Evolutionary conservation across 1,284 basidiomycete genomes (phyloP), one percentile per base, ranked within the genome.

Genomic region (Chalciporus sp.): DNA sequence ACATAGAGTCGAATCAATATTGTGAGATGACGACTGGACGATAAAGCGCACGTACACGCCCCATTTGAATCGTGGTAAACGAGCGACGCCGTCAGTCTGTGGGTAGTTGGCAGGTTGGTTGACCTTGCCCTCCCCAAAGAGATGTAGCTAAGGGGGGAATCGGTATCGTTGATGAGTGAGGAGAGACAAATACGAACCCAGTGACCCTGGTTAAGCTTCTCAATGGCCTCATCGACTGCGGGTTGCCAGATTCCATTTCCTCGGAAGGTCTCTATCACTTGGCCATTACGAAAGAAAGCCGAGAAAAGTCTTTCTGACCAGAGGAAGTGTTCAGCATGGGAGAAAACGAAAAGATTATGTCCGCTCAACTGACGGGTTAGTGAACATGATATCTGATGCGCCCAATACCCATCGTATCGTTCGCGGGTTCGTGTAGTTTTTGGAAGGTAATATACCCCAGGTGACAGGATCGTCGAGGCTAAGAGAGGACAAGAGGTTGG

Each of bases 351-450:
- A 47, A 37, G 19, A 55, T 45, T 26, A 58, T 52, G 19, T 52
- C 42, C 43, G 47, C 42, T 51, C 57, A 46, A 58, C 86, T 72
- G 71, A 90, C 84, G 90, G 85, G 72, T 95, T 97, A 7, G 92
- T 98, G 74, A 98, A 99, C 80, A 98, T 90, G 66, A 99, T 89
- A 60, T 99, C 96, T 17, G 90, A 89, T 2, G 96, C 95, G 51
- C 92, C 92, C 14, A 94, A 78, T 3, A 91, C 86, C 93, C 94
- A 96, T 50, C 94, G 80, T 27, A 81, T 90, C 29, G 80, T 86
- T 26, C 76, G 74, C 8, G 86, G 73, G 51, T 76, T 76, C 26
- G 87, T 73, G 67, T 85, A 90, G 55, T 78, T 84, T 27, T 75
- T 71, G 16, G 79, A 65, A 0, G 93, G 93, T 56, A 96, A 81